Conservation (phyloP, 2,329 filamentous ascomycete genomes). For the Calycina herbarum region DNA sequence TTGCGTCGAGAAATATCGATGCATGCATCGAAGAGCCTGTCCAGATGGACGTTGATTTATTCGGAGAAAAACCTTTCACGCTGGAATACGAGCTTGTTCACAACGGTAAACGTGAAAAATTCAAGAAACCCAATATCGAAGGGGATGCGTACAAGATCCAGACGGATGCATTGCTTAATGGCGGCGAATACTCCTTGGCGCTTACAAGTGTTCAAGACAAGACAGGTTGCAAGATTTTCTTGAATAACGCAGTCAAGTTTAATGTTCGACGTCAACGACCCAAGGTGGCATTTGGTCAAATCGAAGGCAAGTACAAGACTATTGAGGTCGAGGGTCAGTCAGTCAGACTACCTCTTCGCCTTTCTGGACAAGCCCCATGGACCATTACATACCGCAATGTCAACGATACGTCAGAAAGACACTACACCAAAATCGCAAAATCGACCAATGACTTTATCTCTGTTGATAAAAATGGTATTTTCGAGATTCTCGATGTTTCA, state of each 20-base stretch:
- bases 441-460: constrained; percentile 67
- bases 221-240: constrained; percentile 79
- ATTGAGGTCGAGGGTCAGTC: constrained; percentile 74
- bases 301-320: constrained; percentile 76
- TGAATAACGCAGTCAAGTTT: constrained; percentile 84
- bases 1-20: constrained; percentile 54
- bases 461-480: constrained; percentile 69
- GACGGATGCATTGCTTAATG: constrained; percentile 72
- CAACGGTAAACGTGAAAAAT: constrained; percentile 77
- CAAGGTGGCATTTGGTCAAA: constrained; percentile 77
- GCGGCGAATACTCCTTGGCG: constrained; percentile 87
- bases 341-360: constrained; percentile 75
- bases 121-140: constrained; percentile 64
- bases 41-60: constrained; percentile 70
- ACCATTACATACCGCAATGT: constrained; percentile 72
- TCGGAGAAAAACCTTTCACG: constrained; percentile 83
- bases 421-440: constrained; percentile 48
- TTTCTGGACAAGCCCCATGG: constrained; percentile 87
- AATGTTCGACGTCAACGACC: constrained; percentile 86
- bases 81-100: constrained; percentile 93
- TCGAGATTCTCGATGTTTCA: constrained; percentile 74
- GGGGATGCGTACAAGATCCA: constrained; percentile 66
- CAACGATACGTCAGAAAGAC: constrained; percentile 48
- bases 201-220: constrained; percentile 84
- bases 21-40: constrained; percentile 83